Base-by-base conservation (phyloP, 371 early-diverging fungal genomes). In the Mortierella sp. region DNA sequence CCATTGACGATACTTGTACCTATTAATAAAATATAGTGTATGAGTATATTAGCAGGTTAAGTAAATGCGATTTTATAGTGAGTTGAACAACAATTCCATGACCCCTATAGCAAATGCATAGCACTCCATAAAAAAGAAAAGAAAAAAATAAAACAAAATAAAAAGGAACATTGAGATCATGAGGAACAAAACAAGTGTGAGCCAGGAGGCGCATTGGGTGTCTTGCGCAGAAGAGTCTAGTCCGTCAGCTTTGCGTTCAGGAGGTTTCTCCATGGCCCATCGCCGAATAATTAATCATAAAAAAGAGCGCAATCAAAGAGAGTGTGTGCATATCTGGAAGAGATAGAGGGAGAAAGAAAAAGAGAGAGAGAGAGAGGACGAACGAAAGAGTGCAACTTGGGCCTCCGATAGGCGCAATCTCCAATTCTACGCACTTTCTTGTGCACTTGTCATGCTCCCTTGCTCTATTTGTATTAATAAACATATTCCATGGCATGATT, bases 1-100 rank as follows among this genome's bases (percentile, higher is more conserved):
- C 94, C 94, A 68, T 93, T 98, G 72, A 96, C 89, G 55, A 97
- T 87, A 80, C 97, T 97, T 40, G 93, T 94, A 29, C 97, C 96
- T 96, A 79, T 54, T 51, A 13, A 15, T 61, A 17, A 40, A 3
- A 23, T 35, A 57, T 22, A 3, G n/a, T 51, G 37, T 56, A 22
- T 15, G 9, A 22, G 37, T 53, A 49, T 49, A 26, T 43, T 43
- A 43, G 43, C 43, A 29, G 5, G 29, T 17, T 42, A 17, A 23
- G 6, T 9, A 5, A 15, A 45, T n/a, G 3, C 9, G 45, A 45
- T 45, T 45, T 12, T 45, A 10, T 10, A 35, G 35, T 10, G 35
- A 35, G 35, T 15, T 45, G 45, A 45, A 15, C 12, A 12, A 17
- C 45, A n/a, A 54, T 54, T 54, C 23, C 29, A 3, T 47, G 17